Conservation (phyloP, 2,329 filamentous ascomycete species). For the Akanthomyces muscarius region DNA sequence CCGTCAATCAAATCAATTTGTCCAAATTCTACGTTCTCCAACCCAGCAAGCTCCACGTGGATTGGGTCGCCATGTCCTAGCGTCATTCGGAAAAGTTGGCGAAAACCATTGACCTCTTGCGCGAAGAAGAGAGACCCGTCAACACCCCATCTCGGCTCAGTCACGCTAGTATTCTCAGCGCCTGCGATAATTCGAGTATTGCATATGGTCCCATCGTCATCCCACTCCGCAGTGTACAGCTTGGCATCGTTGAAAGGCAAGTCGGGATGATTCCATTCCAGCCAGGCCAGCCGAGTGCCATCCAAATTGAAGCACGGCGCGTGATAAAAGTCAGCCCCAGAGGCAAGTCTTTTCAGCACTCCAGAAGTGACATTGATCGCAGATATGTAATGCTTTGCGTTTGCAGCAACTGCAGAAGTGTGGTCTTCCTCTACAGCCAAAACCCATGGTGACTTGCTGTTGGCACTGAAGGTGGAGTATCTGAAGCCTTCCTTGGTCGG, state of each 20-base stretch:
- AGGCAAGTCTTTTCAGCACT: conserved; percentile 23
- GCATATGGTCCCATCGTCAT: no score
- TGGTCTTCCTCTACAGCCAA: conserved; percentile 49
- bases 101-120: no score
- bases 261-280: conserved; percentile 30
- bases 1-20: no score
- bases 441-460: conserved; percentile 38
- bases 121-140: no score
- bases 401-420: conserved; percentile 22
- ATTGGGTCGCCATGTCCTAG: no score
- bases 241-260: conserved; percentile 20
- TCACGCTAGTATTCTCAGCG: no score
- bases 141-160: no score
- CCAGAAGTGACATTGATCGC: conserved; percentile 24
- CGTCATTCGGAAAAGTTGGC: no score
- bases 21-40: no score
- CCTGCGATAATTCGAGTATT: no score
- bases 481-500: conserved; percentile 33
- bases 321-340: conserved; percentile 45
- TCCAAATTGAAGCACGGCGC: conserved; percentile 42
- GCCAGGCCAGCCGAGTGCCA: conserved; percentile 40
- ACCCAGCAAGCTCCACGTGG: no score
- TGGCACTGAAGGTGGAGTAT: conserved; percentile 45
- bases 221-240: neutral
- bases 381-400: conserved; percentile 29